These are phyloP conservation scores for Pestalotiopsis fici DNA, from an alignment of 2,329 filamentous ascomycete genomes.

Conservation along the genomic window DNA sequence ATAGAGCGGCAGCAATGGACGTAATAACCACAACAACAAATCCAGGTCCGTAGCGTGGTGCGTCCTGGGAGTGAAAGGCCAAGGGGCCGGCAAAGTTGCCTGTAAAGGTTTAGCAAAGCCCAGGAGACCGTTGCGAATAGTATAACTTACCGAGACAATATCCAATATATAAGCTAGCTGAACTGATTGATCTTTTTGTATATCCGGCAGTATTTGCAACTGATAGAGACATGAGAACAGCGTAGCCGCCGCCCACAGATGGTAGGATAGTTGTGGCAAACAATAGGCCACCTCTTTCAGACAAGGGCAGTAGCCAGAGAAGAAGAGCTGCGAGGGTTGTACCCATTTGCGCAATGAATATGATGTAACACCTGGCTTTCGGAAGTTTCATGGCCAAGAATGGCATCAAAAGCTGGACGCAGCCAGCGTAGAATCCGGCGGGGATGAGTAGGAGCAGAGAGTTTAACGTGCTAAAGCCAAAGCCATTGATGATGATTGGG, in stretches of 20 bases:
- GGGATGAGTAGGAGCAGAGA: conserved; percentile 43
- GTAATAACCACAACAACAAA: background rate
- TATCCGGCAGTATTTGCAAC: conserved; percentile 38
- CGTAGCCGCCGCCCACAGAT: conserved; percentile 44
- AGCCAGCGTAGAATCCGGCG: conserved; percentile 29
- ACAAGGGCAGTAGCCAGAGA: conserved; percentile 42
- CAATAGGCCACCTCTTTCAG: conserved; percentile 41
- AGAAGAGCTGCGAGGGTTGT: conserved; percentile 42
- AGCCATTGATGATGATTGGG: conserved; percentile 44
- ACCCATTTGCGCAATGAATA: conserved; percentile 38
- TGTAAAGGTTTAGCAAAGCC: background rate
- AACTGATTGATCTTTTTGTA: background rate
- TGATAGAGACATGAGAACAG: conserved; percentile 49
- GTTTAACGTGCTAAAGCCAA: conserved; percentile 44
- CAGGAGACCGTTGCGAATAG: background rate
- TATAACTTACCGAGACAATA: background rate
- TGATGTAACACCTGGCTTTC: conserved; percentile 35
- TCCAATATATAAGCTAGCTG: background rate
- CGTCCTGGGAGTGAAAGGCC: background rate
- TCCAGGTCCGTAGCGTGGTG: background rate
- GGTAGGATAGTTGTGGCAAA: conserved; percentile 52
- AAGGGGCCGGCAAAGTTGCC: background rate
- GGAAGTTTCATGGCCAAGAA: conserved; percentile 39
- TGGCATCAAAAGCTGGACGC: conserved; percentile 35
- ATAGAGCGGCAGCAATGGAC: background rate